Conservation (phyloP, 345 rosid species). For the Abelmoschus esculentus region DNA sequence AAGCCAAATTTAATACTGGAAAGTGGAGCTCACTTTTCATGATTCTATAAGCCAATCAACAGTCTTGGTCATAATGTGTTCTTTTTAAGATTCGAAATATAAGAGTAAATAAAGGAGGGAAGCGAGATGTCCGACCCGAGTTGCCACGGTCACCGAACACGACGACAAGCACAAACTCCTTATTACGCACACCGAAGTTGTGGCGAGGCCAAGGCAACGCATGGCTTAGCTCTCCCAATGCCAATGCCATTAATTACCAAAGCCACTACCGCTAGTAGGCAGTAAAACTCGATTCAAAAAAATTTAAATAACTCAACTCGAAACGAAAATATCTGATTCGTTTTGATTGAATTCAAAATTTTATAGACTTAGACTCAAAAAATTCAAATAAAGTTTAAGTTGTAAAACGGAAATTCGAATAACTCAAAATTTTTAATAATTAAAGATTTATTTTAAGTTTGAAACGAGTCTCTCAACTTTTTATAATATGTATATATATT, state of each 20-base stretch:
- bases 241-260: not conserved
- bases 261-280: too few species aligned
- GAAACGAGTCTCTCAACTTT: too few species aligned
- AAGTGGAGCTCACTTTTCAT: not conserved
- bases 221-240: not conserved
- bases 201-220: not conserved
- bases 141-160: constrained; percentile 6
- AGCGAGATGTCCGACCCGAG: not conserved
- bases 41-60: not conserved
- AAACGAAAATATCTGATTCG: too few species aligned
- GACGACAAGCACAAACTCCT: constrained; percentile 6
- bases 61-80: constrained; percentile 2
- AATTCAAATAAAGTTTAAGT: too few species aligned
- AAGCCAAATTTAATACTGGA: not conserved
- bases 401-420: too few species aligned
- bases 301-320: too few species aligned
- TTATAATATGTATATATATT: too few species aligned
- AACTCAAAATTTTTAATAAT: too few species aligned
- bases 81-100: not conserved
- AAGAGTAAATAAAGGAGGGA: not conserved
- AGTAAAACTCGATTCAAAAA: too few species aligned
- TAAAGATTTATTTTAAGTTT: too few species aligned
- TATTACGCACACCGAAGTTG: not conserved
- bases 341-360: too few species aligned
- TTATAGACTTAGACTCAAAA: too few species aligned